phyloP scores from a whole-genome alignment of 2,329 filamentous ascomycete species.

The Rasamsonia emersonii region DNA sequence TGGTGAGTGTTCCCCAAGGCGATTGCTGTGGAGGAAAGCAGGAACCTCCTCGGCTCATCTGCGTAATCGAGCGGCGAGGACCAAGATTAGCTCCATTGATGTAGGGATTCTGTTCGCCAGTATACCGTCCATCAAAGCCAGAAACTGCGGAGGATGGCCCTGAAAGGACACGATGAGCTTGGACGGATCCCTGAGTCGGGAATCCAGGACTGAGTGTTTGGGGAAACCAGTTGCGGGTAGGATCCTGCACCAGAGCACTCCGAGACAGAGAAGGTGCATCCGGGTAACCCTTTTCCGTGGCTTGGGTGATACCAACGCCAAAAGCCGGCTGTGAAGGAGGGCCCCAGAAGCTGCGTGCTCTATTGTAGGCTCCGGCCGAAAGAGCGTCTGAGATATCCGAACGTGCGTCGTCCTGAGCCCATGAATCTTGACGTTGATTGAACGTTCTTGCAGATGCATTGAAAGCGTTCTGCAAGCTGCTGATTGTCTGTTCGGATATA shows the following conservation, averaged over 20 bases:
- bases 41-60: slow-evolving; percentile 21
- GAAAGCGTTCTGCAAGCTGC: slow-evolving; percentile 44
- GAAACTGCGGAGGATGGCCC: slow-evolving; percentile 21
- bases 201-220: slow-evolving; percentile 14
- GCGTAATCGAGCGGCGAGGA: slow-evolving; percentile 22
- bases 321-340: slow-evolving; percentile 18
- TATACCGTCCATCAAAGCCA: slow-evolving; percentile 21
- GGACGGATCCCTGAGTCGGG: slow-evolving; percentile 14
- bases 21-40: slow-evolving; percentile 25
- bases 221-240: slow-evolving; percentile 23
- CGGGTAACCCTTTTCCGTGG: slow-evolving; percentile 20
- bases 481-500: slow-evolving; percentile 43
- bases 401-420: slow-evolving; percentile 37
- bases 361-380: slow-evolving; percentile 34
- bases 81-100: slow-evolving; percentile 16
- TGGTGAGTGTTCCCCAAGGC: slow-evolving; percentile 25
- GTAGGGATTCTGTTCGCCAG: slow-evolving; percentile 23
- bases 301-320: slow-evolving; percentile 17
- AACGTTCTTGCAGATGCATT: slow-evolving; percentile 41
- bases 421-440: slow-evolving; percentile 33
- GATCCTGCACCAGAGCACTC: slow-evolving; percentile 17
- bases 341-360: slow-evolving; percentile 26
- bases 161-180: slow-evolving; percentile 27
- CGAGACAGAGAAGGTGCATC: slow-evolving; percentile 15
- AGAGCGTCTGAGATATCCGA: slow-evolving; percentile 38